These are phyloP conservation scores for Hypoxylon crocopeplum DNA, from an alignment of 495 filamentous ascomycete genomes.

Conservation along the genomic window DNA sequence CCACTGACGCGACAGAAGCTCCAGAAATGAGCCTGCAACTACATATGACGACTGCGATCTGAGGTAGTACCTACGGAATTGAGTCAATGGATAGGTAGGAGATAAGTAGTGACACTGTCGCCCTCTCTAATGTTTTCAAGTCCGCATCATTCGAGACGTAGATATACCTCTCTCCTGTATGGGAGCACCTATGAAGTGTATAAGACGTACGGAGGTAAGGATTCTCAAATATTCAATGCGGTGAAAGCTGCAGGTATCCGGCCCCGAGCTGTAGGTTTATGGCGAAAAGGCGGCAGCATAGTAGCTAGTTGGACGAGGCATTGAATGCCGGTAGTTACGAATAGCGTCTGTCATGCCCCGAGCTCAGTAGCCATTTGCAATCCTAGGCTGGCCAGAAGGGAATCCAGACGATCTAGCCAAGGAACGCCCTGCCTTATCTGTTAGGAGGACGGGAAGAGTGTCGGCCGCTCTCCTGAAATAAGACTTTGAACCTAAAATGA, in stretches of 20 bases:
- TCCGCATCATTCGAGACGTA: too few relatives aligned
- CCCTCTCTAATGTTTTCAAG: too few relatives aligned
- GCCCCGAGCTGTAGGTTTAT: not conserved
- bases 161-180: not conserved
- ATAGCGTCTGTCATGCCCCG: too few relatives aligned
- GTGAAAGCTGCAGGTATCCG: not conserved
- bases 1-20: conserved; percentile 15
- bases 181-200: too few relatives aligned
- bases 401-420: not conserved
- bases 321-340: too few relatives aligned
- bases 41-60: too few relatives aligned
- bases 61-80: too few relatives aligned
- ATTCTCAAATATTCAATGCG: not conserved
- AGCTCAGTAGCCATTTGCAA: too few relatives aligned
- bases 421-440: not conserved
- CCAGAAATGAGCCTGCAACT: conserved; percentile 9
- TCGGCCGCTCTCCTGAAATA: not conserved
- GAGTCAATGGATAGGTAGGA: too few relatives aligned
- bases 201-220: not conserved
- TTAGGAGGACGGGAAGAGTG: not conserved
- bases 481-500: too few relatives aligned
- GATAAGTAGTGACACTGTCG: too few relatives aligned
- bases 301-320: too few relatives aligned
- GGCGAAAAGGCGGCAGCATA: not conserved
- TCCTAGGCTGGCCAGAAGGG: not conserved